Percentiles rank a stretch among this genome's conserved stretches.
Evolutionary conservation across 2,329 filamentous ascomycete genomes (phyloP).

Genomic region (Arthrobotrys sinensis): DNA sequence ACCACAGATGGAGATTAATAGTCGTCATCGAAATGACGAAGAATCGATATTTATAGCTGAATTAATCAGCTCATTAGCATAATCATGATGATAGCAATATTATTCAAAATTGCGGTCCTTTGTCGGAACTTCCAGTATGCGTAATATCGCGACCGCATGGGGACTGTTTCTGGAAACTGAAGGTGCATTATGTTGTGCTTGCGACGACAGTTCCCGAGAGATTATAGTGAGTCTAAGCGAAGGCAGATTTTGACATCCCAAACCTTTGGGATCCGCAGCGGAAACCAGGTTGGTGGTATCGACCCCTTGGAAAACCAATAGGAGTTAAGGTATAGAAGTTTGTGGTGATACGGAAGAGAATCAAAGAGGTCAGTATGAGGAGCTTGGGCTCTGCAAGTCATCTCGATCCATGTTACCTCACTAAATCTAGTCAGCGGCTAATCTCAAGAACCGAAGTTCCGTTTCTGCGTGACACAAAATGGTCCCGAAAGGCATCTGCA

Average conservation of each 20-base stretch:
- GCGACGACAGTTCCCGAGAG: not conserved
- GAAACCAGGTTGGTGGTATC: slow-evolving; percentile 31
- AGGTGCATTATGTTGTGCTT: not conserved
- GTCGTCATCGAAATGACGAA: slow-evolving; percentile 32
- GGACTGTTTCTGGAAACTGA: not conserved
- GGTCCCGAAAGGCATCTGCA: slow-evolving; percentile 24
- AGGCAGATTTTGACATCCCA: not conserved
- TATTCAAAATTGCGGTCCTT: slow-evolving; percentile 6
- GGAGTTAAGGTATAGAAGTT: not conserved
- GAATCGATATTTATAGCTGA: slow-evolving; percentile 10
- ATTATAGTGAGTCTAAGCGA: not conserved
- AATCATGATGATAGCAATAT: slow-evolving; percentile 7
- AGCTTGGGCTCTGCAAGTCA: not conserved
- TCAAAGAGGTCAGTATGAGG: too few species aligned
- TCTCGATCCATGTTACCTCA: not conserved
- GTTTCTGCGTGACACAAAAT: slow-evolving; percentile 4
- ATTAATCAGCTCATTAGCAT: not conserved
- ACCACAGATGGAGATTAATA: slow-evolving; percentile 6
- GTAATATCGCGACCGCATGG: not conserved
- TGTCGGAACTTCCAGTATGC: not conserved
- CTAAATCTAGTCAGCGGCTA: not conserved
- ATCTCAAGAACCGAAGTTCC: not conserved
- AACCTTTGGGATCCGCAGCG: slow-evolving; percentile 7
- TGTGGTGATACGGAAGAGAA: not conserved
- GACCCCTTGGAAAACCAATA: slow-evolving; percentile 1